Evolutionary conservation across 208 protist genomes (phyloP), one percentile per base, ranked within the genome.

Genomic region (Leishmania major): DNA sequence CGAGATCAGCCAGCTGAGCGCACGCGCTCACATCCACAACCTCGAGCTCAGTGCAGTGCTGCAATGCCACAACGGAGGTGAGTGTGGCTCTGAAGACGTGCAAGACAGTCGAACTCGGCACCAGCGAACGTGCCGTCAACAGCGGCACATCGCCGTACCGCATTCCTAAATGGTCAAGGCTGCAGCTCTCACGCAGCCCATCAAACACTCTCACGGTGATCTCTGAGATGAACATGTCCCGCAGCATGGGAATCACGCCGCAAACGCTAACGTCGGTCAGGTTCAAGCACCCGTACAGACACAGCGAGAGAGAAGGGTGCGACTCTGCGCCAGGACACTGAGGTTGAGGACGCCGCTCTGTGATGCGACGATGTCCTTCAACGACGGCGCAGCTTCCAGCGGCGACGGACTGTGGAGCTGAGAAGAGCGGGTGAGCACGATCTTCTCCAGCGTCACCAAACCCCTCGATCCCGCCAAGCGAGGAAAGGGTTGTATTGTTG

Each of bases 331-430:
- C 43, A 85, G 59, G 5, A 77, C 84, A 17, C n/a, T 70, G 31
- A 88, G 31, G 1, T 82, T 77, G n/a, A 71, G 60, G 66, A 85
- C 66, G 77, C 77, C 77, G 45, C 84, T 85, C 62, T 85, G 84
- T 6, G 84, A 88, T 4, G 84, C 81, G 3, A 80, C 67, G 37
- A 83, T 73, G 7, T 82, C 75, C 37, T 59, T 40, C 57, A 88
- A 60, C 25, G 76, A 25, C 15, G 81, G 72, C 7, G 62, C 43
- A 25, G 49, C 6, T 19, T 80, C 84, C 22, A 88, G 72, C 6
- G 77, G 67, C 8, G 81, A 83, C 19, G 85, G 64, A 15, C 81
- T 85, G 51, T 49, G 45, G 10, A 88, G 73, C 77, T 49, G 57
- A 25, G 64, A 45, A 37, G 78, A 88, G 57, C 75, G 59, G 5